These are phyloP conservation scores for Colletotrichum simmondsii DNA, from an alignment of 2,329 filamentous ascomycete genomes.

Conservation along the genomic window DNA sequence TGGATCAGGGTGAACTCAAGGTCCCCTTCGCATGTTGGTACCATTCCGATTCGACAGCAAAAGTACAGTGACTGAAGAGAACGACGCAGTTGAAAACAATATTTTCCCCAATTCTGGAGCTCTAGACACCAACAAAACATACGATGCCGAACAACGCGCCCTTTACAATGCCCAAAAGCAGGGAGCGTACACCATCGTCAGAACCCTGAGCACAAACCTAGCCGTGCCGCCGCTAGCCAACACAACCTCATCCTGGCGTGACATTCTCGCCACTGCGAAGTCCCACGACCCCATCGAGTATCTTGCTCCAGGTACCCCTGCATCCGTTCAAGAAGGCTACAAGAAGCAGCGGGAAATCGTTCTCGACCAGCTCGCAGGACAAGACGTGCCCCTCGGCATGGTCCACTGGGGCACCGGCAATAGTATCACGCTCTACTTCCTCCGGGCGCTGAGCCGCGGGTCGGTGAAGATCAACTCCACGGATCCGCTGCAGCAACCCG, in stretches of 20 bases:
- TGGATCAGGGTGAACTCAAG: slow-evolving; percentile 49
- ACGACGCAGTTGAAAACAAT: slow-evolving; percentile 37
- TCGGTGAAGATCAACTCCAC: slow-evolving; percentile 49
- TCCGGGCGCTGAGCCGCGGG: slow-evolving; percentile 52
- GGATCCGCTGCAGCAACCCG: slow-evolving; percentile 45
- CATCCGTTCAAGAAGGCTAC: slow-evolving; percentile 50
- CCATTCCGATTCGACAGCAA: neutral
- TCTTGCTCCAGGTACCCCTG: slow-evolving; percentile 45
- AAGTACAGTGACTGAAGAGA: neutral
- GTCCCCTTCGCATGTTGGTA: slow-evolving; percentile 37
- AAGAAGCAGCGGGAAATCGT: slow-evolving; percentile 45
- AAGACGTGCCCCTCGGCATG: slow-evolving; percentile 39
- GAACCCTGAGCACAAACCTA: slow-evolving; percentile 42
- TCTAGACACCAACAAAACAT: slow-evolving; percentile 45
- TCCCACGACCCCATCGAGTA: slow-evolving; percentile 42
- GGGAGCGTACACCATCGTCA: slow-evolving; percentile 44
- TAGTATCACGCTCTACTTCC: slow-evolving; percentile 45
- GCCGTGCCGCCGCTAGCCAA: slow-evolving; percentile 46
- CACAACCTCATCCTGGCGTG: slow-evolving; percentile 41
- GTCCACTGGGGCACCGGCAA: slow-evolving; percentile 46
- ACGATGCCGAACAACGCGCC: slow-evolving; percentile 44
- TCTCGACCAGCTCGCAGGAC: slow-evolving; percentile 41
- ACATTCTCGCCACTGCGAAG: slow-evolving; percentile 40
- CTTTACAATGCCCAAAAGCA: slow-evolving; percentile 42
- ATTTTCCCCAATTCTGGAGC: slow-evolving; percentile 41